phyloP scores from a whole-genome alignment of 1,284 basidiomycete genomes.

The Ustilago shanxiensis region DNA sequence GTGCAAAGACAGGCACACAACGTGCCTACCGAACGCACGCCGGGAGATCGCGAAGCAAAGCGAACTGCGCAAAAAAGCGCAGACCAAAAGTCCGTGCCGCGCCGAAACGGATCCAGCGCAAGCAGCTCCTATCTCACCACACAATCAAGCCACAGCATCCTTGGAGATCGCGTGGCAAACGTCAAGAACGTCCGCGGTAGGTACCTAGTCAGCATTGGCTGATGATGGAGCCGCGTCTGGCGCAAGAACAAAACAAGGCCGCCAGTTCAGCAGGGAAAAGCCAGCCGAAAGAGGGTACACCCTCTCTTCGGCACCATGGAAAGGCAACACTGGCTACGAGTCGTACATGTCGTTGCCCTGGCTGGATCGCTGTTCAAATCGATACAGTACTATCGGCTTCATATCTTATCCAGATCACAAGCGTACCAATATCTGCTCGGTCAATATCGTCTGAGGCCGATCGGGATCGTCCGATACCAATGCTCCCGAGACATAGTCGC shows the following conservation, averaged over 20 bases:
- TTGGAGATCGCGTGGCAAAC: too few species aligned
- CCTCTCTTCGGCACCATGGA: neutral
- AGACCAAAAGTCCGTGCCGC: neutral
- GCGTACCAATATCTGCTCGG: too few species aligned
- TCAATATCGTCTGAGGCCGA: too few species aligned
- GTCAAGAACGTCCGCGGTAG: too few species aligned
- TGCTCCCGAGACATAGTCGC: neutral
- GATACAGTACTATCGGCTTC: too few species aligned
- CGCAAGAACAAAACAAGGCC: too few species aligned
- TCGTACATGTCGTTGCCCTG: too few species aligned
- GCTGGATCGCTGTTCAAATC: too few species aligned
- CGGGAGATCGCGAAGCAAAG: neutral
- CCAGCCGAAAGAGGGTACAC: neutral
- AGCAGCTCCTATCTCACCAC: neutral
- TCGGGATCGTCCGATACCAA: neutral
- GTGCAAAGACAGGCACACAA: neutral
- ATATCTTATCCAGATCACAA: too few species aligned
- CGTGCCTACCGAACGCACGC: neutral
- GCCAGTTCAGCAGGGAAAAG: neutral
- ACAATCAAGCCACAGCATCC: neutral
- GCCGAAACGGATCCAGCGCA: conserved; percentile 1
- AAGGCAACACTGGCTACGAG: too few species aligned
- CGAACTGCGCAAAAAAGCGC: neutral
- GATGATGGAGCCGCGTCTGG: neutral
- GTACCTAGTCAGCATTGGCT: neutral